These are phyloP conservation scores for Citrus trifoliata DNA, from an alignment of 345 rosid genomes.

Conservation along the genomic window DNA sequence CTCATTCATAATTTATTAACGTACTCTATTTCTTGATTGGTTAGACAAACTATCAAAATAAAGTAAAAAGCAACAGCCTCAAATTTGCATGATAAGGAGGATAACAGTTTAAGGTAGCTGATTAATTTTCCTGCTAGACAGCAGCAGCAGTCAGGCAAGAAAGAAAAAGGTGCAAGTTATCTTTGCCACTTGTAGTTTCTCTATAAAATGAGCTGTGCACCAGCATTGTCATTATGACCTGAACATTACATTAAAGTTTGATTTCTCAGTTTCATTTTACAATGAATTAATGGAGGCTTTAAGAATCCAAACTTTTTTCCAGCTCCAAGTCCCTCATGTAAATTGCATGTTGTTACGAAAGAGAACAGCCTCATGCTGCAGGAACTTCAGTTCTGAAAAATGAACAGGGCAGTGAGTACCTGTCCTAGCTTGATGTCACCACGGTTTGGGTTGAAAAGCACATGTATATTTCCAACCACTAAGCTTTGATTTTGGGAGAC, in stretches of 20 bases:
- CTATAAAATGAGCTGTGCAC: not conserved
- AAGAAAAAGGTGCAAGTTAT: not conserved
- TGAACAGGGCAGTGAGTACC: conserved; percentile 35
- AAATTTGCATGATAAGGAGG: not conserved
- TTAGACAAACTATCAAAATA: not conserved
- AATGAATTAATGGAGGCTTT: not conserved
- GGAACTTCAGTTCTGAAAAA: conserved; percentile 1
- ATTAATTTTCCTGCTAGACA: not conserved
- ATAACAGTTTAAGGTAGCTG: not conserved
- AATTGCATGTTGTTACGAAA: not conserved
- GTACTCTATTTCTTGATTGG: not conserved
- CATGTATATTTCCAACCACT: conserved; percentile 76
- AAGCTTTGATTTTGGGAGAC: conserved; percentile 38
- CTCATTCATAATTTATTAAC: too few relatives aligned
- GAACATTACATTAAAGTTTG: not conserved
- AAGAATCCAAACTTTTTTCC: not conserved
- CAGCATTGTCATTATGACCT: not conserved
- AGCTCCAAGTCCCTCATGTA: not conserved
- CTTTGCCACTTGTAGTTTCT: not conserved
- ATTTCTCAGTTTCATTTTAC: not conserved
- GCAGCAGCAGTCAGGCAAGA: not conserved
- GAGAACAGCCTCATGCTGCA: not conserved
- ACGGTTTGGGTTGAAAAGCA: conserved; percentile 76
- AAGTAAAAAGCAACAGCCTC: not conserved
- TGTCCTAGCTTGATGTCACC: conserved; percentile 93